phyloP scores from a whole-genome alignment of 441 rosid genomes.

The Euphorbia celastroides region DNA sequence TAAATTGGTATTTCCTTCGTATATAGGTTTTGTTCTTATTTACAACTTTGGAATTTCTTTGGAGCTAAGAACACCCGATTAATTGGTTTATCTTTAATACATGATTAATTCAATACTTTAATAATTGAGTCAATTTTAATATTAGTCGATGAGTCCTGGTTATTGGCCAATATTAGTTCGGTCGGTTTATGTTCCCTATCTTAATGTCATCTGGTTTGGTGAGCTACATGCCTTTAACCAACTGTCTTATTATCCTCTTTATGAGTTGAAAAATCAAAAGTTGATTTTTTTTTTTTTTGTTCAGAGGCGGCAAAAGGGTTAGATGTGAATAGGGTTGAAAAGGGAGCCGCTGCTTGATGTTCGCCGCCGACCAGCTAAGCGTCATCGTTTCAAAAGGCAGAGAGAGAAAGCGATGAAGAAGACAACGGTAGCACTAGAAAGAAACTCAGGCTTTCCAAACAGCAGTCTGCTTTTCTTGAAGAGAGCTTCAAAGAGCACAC shows the following conservation, averaged over 20 bases:
- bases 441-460: slow-evolving; percentile 87
- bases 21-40: no score
- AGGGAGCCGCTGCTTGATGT: slow-evolving; percentile 39
- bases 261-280: not conserved
- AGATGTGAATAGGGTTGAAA: slow-evolving; percentile 27
- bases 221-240: not conserved
- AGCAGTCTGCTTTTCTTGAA: slow-evolving; percentile 92
- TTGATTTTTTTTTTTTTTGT: no score
- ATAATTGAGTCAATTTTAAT: no score
- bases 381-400: slow-evolving; percentile 76
- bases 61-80: no score
- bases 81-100: no score
- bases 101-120: no score
- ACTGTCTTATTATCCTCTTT: not conserved
- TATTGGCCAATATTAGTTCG: no score
- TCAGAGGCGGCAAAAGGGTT: slow-evolving; percentile 8
- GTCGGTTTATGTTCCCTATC: no score
- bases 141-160: no score
- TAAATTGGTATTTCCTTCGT: no score
- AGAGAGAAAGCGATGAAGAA: slow-evolving; percentile 84
- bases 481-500: slow-evolving; percentile 89
- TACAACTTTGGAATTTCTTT: no score
- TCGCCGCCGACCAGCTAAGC: slow-evolving; percentile 58
- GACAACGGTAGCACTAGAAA: slow-evolving; percentile 77
- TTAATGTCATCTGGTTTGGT: slow-evolving; percentile 2